A percentile compares a stretch with the other conserved stretches of the same genome.
Evolutionary conservation across 495 filamentous ascomycete species (phyloP).

Genomic region (Usnea hakonensis): DNA sequence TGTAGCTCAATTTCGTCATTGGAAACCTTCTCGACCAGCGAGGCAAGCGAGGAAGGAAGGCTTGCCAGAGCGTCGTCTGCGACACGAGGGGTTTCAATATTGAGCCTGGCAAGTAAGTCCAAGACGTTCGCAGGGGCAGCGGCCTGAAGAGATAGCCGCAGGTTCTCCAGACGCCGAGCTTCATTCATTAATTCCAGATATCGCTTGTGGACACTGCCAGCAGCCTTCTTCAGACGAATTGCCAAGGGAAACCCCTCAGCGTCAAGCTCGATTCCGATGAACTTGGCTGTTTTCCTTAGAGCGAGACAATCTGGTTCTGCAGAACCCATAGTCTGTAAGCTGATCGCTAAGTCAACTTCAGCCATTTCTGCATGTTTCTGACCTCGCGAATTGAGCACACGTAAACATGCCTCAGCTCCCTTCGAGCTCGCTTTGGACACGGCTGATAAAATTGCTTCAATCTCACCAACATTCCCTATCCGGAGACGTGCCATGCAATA

Average conservation of each 20-base stretch:
- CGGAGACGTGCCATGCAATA: neutral
- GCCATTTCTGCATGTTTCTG: neutral
- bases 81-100: neutral
- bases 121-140: neutral
- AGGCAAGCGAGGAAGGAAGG: neutral
- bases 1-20: constrained; percentile 5
- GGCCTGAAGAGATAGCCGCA: neutral
- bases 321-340: neutral
- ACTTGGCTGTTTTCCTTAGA: neutral
- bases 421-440: neutral
- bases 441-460: neutral
- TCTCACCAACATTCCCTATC: neutral
- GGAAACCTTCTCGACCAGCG: neutral
- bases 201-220: neutral
- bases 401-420: neutral
- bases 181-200: neutral
- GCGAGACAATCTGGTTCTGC: neutral
- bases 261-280: neutral
- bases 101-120: neutral
- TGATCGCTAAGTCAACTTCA: neutral
- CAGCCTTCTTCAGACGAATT: neutral
- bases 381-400: neutral
- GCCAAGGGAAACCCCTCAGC: neutral
- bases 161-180: neutral
- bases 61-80: neutral